phyloP scores from a whole-genome alignment of 106 monocot species.

The Narthecium ossifragum region DNA sequence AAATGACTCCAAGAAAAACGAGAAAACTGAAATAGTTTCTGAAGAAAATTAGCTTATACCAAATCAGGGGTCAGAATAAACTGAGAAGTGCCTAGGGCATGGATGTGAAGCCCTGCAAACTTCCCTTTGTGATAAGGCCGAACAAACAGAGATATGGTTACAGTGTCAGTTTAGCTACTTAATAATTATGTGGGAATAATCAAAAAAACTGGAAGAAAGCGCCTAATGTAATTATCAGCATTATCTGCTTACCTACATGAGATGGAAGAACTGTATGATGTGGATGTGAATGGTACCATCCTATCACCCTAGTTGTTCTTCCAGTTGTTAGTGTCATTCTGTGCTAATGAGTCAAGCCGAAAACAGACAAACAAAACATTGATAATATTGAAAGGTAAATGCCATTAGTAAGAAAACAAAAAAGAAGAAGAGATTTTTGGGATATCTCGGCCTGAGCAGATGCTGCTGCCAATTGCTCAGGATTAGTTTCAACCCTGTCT shows the following conservation, averaged over 20 bases:
- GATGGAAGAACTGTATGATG: conserved; percentile 96
- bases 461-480: conserved; percentile 84
- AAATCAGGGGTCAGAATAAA: too few species aligned
- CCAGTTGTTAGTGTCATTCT: conserved; percentile 69
- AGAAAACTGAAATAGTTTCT: too few species aligned
- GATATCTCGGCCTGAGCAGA: conserved; percentile 97
- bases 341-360: conserved; percentile 61
- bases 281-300: conserved; percentile 99
- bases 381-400: neutral
- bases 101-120: too few species aligned
- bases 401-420: neutral
- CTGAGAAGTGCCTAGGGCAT: too few species aligned
- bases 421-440: too few species aligned
- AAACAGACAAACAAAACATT: conserved; percentile 5
- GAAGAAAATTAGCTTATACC: too few species aligned
- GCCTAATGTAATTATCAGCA: neutral
- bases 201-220: neutral
- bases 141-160: too few species aligned
- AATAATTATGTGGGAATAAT: neutral
- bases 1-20: too few species aligned
- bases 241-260: conserved; percentile 66
- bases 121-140: too few species aligned
- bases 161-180: too few species aligned
- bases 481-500: conserved; percentile 93
- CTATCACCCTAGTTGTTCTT: conserved; percentile 86